Percentiles rank a stretch among this genome's conserved stretches.
phyloP scores from a whole-genome alignment of 306 rosid species.

The Leucaena leucocephala region DNA sequence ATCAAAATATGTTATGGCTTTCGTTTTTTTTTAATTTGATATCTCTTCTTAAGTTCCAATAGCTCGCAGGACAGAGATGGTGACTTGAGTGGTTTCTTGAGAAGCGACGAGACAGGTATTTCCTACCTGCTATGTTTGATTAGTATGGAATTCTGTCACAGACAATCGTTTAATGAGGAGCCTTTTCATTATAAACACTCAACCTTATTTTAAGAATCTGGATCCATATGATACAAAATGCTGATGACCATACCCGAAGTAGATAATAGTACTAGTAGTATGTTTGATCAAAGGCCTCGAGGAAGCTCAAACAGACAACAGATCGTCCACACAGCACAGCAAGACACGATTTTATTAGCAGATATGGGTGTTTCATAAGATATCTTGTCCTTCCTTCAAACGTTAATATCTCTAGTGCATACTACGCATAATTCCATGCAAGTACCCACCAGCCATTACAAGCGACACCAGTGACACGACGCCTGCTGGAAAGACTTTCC shows the following conservation, averaged over 20 bases:
- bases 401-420: slow-evolving; percentile 52
- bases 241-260: neutral
- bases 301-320: slow-evolving; percentile 22
- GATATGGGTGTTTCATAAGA: slow-evolving; percentile 31
- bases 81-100: slow-evolving; percentile 73
- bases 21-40: neutral
- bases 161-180: neutral
- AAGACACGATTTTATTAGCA: slow-evolving; percentile 13
- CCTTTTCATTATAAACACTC: neutral
- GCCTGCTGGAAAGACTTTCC: slow-evolving; percentile 97
- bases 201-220: neutral
- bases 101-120: slow-evolving; percentile 69
- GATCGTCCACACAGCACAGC: slow-evolving; percentile 17
- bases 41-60: slow-evolving; percentile 58
- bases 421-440: slow-evolving; percentile 89
- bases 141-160: neutral
- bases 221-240: neutral
- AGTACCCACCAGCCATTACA: slow-evolving; percentile 88
- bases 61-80: slow-evolving; percentile 69
- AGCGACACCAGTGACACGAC: slow-evolving; percentile 84
- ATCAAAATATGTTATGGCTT: neutral
- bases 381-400: slow-evolving; percentile 1
- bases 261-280: neutral
- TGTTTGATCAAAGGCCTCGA: neutral
- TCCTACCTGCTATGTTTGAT: slow-evolving; percentile 6